Conservation (phyloP, 73 alveolate species). For the Tetrahymena thermophila region DNA sequence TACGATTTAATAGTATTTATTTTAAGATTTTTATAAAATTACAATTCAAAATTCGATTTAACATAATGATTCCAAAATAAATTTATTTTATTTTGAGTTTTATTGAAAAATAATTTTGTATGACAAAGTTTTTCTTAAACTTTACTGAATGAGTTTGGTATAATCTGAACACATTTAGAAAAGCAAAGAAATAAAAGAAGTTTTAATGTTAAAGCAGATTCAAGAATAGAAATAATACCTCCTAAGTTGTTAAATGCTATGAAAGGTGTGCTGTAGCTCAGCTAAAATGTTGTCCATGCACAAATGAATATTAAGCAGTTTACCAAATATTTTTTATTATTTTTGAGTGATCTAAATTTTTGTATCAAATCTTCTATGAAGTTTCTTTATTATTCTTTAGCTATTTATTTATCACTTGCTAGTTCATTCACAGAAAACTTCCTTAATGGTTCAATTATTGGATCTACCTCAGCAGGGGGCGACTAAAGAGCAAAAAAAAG, state of each 20-base stretch:
- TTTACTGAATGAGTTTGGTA: too few relatives aligned
- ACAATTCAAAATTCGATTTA: too few relatives aligned
- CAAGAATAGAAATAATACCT: neutral
- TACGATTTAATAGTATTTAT: too few relatives aligned
- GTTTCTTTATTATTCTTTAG: neutral
- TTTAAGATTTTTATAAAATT: too few relatives aligned
- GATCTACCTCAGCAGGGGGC: neutral
- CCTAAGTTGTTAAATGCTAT: neutral
- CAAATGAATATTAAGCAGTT: neutral
- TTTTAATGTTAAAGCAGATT: neutral
- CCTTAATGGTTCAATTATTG: neutral
- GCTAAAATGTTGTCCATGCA: neutral
- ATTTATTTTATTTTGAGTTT: too few relatives aligned
- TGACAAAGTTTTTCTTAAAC: too few relatives aligned
- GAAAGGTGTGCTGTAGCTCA: neutral
- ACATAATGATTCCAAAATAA: too few relatives aligned
- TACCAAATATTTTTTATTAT: neutral
- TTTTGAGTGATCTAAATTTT: neutral
- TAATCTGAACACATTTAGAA: too few relatives aligned
- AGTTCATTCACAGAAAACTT: neutral
- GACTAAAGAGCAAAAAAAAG: neutral
- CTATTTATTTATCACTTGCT: neutral
- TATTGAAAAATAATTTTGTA: too few relatives aligned
- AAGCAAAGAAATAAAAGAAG: too few relatives aligned
- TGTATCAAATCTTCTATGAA: neutral